A percentile compares a stretch with the other conserved stretches of the same genome.
Conservation (phyloP, 768 basidiomycete genomes). For the Pleurotus tuber-regium region DNA sequence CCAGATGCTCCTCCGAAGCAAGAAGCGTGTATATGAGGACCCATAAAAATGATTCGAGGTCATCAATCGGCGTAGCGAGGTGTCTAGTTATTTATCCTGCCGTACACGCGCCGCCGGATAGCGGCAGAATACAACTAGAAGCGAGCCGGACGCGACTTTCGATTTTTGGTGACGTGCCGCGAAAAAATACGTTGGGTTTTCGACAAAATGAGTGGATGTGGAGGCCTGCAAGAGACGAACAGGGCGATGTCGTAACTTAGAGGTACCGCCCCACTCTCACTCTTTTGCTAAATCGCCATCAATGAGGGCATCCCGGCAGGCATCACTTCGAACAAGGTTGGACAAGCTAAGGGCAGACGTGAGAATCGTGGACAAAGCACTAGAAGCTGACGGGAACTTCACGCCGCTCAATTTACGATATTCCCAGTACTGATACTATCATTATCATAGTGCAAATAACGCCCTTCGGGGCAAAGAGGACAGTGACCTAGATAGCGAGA, state of each 20-base stretch:
- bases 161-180: neutral
- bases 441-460: constrained; percentile 11
- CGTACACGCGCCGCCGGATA: no score
- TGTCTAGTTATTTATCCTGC: neutral
- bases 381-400: no score
- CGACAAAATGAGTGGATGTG: neutral
- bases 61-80: constrained; percentile 12
- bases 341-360: neutral
- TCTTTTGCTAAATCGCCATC: constrained; percentile 11
- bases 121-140: no score
- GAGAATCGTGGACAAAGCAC: no score
- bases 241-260: constrained; percentile 3
- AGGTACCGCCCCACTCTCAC: constrained; percentile 2
- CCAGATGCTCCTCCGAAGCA: neutral
- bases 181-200: constrained; percentile 9
- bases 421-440: constrained; percentile 12
- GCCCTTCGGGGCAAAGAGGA: neutral
- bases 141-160: no score
- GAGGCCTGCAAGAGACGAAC: no score
- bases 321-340: neutral
- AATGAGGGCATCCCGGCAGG: constrained; percentile 6
- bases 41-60: constrained; percentile 12
- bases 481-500: neutral
- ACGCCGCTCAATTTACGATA: neutral
- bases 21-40: constrained; percentile 3